phyloP scores from a whole-genome alignment of 176 grass and related monocot genomes.

The Elymus sibiricus region DNA sequence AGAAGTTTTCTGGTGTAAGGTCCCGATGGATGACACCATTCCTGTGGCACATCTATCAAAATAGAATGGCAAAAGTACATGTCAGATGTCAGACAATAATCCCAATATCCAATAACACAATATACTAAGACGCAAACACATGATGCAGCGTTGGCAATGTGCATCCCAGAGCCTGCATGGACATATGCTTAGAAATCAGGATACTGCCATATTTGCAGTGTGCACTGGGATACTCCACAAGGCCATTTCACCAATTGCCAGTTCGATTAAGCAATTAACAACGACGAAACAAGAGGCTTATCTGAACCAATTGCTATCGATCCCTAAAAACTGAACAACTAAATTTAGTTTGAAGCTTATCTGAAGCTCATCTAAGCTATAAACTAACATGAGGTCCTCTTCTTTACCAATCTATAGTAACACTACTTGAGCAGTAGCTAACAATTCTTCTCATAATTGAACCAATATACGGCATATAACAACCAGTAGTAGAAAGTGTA shows the following conservation, averaged over 20 bases:
- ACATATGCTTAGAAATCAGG: background rate
- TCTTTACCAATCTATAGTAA: background rate
- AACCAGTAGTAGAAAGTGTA: background rate
- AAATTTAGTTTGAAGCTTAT: background rate
- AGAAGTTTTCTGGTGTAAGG: conserved; percentile 90
- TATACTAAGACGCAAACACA: conserved; percentile 13
- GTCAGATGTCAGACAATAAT: background rate
- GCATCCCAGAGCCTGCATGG: background rate
- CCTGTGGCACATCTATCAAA: conserved; percentile 73
- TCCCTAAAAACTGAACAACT: background rate
- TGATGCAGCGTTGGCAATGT: background rate
- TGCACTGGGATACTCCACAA: background rate
- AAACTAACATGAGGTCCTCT: background rate
- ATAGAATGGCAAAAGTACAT: conserved; percentile 5
- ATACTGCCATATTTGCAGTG: background rate
- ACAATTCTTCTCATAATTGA: background rate
- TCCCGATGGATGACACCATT: conserved; percentile 35
- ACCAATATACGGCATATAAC: background rate
- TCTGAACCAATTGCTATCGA: background rate
- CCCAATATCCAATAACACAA: background rate
- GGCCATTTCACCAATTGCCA: background rate
- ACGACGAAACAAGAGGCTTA: background rate
- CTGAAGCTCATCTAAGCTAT: background rate
- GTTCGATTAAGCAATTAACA: background rate
- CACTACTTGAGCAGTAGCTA: conserved; percentile 11